Evolutionary conservation across 106 monocot species (phyloP).

Genomic region (Dendrobium huoshanense): DNA sequence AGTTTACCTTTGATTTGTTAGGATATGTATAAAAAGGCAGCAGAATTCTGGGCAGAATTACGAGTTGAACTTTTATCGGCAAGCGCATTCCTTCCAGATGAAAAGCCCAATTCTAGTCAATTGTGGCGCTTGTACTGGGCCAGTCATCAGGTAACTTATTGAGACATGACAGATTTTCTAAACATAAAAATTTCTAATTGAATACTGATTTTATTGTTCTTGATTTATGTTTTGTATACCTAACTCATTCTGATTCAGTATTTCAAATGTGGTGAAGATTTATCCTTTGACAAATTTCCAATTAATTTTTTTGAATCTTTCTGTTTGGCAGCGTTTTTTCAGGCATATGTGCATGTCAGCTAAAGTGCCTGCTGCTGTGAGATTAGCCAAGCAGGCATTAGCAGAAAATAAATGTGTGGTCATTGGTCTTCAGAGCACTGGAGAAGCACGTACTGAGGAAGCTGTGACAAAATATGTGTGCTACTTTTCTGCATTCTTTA

Average conservation of each 20-base stretch:
- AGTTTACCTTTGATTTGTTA: constrained; percentile 8
- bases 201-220: not conserved
- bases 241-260: not conserved
- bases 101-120: constrained; percentile 66
- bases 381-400: constrained; percentile 73
- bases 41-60: constrained; percentile 97
- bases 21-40: constrained; percentile 88
- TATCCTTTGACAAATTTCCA: not conserved
- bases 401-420: constrained; percentile 88
- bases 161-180: not conserved
- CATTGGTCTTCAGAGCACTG: constrained; percentile 97
- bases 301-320: constrained; percentile 9
- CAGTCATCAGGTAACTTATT: constrained; percentile 73
- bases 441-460: constrained; percentile 97
- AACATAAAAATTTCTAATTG: not conserved
- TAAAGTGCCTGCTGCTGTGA: constrained; percentile 83
- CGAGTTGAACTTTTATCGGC: constrained; percentile 83
- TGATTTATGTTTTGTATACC: not conserved
- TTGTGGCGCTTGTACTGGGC: constrained; percentile 97
- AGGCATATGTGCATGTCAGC: constrained; percentile 98
- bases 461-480: constrained; percentile 95
- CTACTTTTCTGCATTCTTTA: constrained; percentile 1
- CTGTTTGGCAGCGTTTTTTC: constrained; percentile 77
- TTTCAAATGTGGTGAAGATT: not conserved
- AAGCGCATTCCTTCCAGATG: constrained; percentile 60